Percentiles rank a stretch among this genome's conserved stretches.
Evolutionary conservation across 345 rosid species (phyloP).

Genomic region (Euphorbia pulcherrima): DNA sequence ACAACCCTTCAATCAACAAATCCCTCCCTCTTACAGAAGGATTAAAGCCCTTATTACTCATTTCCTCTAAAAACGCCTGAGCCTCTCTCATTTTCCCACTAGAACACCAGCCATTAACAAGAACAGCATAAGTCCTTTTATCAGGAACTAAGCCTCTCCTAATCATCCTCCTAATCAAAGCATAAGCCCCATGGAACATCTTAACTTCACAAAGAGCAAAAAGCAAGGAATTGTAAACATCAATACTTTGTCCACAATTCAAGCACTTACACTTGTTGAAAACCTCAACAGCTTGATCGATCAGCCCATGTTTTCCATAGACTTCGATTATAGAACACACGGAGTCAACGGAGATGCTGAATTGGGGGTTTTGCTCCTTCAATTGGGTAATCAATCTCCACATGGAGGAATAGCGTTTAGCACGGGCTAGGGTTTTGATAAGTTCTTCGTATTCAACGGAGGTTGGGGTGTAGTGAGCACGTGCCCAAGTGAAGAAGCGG

Average conservation of each 20-base stretch:
- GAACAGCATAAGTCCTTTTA: constrained; percentile 54
- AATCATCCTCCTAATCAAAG: constrained; percentile 74
- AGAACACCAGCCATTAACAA: constrained; percentile 84
- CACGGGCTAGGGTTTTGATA: constrained; percentile 50
- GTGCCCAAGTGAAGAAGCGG: constrained; percentile 89
- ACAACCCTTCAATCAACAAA: constrained; percentile 72
- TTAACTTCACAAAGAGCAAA: constrained; percentile 76
- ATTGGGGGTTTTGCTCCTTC: constrained; percentile 34
- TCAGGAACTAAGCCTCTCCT: constrained; percentile 61
- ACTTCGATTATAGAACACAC: constrained; percentile 66
- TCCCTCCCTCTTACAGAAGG: constrained; percentile 88
- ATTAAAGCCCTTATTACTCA: constrained; percentile 80
- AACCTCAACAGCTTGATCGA: constrained; percentile 78
- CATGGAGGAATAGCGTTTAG: constrained; percentile 67
- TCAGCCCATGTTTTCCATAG: constrained; percentile 67
- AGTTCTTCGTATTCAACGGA: constrained; percentile 68
- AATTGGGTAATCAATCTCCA: constrained; percentile 73
- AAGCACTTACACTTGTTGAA: constrained; percentile 55
- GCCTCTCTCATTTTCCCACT: constrained; percentile 83
- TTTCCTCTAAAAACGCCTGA: constrained; percentile 68
- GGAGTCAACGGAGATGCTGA: constrained; percentile 53
- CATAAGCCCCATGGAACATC: constrained; percentile 83
- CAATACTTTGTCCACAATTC: constrained; percentile 47
- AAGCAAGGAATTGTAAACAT: constrained; percentile 62
- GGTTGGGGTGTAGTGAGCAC: constrained; percentile 57